Percentiles rank a stretch among this genome's conserved stretches.
Conservation (phyloP, 257 asterid genomes). For the Fraxinus pennsylvanica region DNA sequence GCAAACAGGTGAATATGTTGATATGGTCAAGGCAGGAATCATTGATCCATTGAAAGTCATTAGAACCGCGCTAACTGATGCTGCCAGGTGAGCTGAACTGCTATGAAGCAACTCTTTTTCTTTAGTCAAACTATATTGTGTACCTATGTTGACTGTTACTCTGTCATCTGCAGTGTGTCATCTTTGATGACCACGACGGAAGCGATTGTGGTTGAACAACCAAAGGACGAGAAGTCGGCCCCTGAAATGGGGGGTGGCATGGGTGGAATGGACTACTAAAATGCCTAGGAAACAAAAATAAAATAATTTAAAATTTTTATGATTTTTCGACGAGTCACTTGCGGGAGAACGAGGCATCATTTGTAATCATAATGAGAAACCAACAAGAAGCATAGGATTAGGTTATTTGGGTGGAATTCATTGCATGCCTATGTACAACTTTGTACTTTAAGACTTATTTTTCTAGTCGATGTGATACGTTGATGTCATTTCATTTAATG, state of each 20-base stretch:
- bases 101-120: neutral
- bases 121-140: neutral
- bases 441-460: neutral
- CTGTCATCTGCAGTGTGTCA: slow-evolving; percentile 37
- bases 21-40: slow-evolving; percentile 60
- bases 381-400: neutral
- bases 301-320: neutral
- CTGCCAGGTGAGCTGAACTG: slow-evolving; percentile 49
- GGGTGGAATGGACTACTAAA: slow-evolving; percentile 44
- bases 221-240: slow-evolving; percentile 40
- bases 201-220: slow-evolving; percentile 54
- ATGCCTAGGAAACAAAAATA: neutral
- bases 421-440: neutral
- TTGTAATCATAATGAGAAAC: neutral
- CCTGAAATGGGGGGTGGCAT: slow-evolving; percentile 42
- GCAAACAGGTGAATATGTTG: slow-evolving; percentile 53
- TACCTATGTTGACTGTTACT: neutral
- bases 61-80: slow-evolving; percentile 63
- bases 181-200: slow-evolving; percentile 58
- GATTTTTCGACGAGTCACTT: neutral
- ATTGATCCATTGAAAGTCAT: slow-evolving; percentile 69
- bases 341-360: neutral
- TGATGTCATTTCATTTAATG: neutral
- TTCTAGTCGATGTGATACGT: neutral
- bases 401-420: neutral